Base-by-base conservation (phyloP, 441 rosid species). In the Metrosideros polymorpha region DNA sequence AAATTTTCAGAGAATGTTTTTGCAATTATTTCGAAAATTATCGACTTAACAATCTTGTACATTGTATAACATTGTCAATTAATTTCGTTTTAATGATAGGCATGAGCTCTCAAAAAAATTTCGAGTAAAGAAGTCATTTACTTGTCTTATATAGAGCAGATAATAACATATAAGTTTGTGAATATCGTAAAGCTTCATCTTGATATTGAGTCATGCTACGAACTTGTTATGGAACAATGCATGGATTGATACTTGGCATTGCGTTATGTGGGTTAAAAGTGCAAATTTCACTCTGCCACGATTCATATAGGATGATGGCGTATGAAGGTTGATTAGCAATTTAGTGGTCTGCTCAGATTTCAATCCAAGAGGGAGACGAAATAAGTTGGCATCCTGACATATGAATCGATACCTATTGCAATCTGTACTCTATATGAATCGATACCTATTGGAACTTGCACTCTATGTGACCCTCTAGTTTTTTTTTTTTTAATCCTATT, bases 71-170 rank as follows among this genome's bases (percentile, higher is more conserved):
- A 6, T 29, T 29, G 0, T 29, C 2, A 29, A 59, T 59, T 59
- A 29, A 59, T 59, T 59, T 59, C 2, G 3, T 1, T 0, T 0
- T 3, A 6, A n/a, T 17, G 7, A 57, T 17, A 6, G 30, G 9
- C 35, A 57, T 0, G 17, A 57, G 9, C 61, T 14, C 19, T 59
- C 7, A 29, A 59, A 59, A 5, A 59, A 59, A 29, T 59, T 14
- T 29, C 9, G 22, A 14, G 10, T 15, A 30, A 29, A 15, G 0
- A 0, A 3, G 0, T 1, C 32, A n/a, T 6, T n/a, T 18, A 13
- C 66, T 13, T 59, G 5, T 59, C 39, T 29, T 6, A 6, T 59
- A 32, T 29, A 29, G 1, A 29, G 9, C 22, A 29, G 18, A 7
- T 15, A 29, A 56, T 29, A 9, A 59, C 3, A 0, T 0, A 0